Evolutionary conservation across 2,329 filamentous ascomycete genomes (phyloP), one percentile per base, ranked within the genome.

Genomic region (Cyanodermella asteris): DNA sequence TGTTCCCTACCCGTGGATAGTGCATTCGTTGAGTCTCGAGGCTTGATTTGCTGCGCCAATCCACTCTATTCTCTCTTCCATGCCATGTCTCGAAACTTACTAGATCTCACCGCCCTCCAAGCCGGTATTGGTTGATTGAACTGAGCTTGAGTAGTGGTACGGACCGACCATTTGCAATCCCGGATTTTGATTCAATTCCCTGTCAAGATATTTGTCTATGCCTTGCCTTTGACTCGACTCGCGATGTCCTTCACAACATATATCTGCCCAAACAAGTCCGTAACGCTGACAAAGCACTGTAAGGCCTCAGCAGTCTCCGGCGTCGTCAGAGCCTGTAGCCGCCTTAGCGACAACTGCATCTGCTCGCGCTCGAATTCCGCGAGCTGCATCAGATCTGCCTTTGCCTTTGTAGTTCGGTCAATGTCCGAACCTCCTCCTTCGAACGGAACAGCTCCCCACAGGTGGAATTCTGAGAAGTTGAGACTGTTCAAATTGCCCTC

Each of bases 221-320:
- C n/a, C n/a, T n/a, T n/a, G n/a, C n/a, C n/a, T n/a, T n/a, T 27
- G 17, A 29, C 26, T 15, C 30, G 27, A 28, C 30, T 33, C 8
- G 28, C 30, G 28, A 37, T 34, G 30, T 48, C 45, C 10, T 36
- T 37, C 11, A 38, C 30, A 13, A 48, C 38, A 28, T 48, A 49
- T 10, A 50, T 46, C 29, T 49, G 41, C 10, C 44, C 47, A 28
- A 38, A 47, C 11, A 49, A 23, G 23, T 49, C 45, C 6, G 44
- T 43, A 18, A 46, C 39, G 30, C 44, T 34, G 5, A 42, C 22
- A 26, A 48, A 49, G 16, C 43, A 21, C 26, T 25, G 28, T 26
- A 44, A 13, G 13, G 16, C 25, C 23, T 33, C 27, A n/a, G 16
- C 13, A 12, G 8, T 17, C 21, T 7, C 4, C 9, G 3, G 4